Evolutionary conservation across 75 land plant species (phyloP).

Genomic region (Sequoiadendron giganteum): DNA sequence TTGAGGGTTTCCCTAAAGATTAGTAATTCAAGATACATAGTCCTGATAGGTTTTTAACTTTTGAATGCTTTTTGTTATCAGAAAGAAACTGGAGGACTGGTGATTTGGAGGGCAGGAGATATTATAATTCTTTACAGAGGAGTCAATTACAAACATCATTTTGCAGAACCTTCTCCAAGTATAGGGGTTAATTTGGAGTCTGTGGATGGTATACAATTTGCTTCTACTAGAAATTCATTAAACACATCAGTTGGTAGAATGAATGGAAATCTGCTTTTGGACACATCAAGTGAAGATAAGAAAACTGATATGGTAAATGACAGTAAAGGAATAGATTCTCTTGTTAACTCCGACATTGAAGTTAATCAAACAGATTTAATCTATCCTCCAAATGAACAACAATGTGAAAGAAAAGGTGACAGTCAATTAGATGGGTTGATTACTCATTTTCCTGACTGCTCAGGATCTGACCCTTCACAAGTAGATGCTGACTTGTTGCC

Average conservation of each 20-base stretch:
- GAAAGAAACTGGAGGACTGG: slow-evolving; percentile 83
- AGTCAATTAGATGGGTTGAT: slow-evolving; percentile 71
- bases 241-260: neutral
- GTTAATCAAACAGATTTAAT: slow-evolving; percentile 32
- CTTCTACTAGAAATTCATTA: neutral
- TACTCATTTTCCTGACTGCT: slow-evolving; percentile 86
- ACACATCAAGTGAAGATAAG: neutral
- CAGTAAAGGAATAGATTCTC: neutral
- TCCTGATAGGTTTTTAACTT: neutral
- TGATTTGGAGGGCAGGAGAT: slow-evolving; percentile 76
- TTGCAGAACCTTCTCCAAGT: slow-evolving; percentile 15
- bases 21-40: neutral
- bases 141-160: slow-evolving; percentile 52
- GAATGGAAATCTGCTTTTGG: neutral
- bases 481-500: slow-evolving; percentile 89
- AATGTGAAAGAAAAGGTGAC: slow-evolving; percentile 56
- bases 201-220: neutral
- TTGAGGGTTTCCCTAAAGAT: neutral
- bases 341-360: neutral
- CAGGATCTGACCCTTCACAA: slow-evolving; percentile 74
- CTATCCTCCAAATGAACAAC: slow-evolving; percentile 45
- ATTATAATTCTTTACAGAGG: slow-evolving; percentile 66
- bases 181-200: neutral
- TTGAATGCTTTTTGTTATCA: slow-evolving; percentile 14
- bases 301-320: neutral